Conservation (phyloP, 2,329 filamentous ascomycete genomes). For the Calonectria pseudoturangicola region DNA sequence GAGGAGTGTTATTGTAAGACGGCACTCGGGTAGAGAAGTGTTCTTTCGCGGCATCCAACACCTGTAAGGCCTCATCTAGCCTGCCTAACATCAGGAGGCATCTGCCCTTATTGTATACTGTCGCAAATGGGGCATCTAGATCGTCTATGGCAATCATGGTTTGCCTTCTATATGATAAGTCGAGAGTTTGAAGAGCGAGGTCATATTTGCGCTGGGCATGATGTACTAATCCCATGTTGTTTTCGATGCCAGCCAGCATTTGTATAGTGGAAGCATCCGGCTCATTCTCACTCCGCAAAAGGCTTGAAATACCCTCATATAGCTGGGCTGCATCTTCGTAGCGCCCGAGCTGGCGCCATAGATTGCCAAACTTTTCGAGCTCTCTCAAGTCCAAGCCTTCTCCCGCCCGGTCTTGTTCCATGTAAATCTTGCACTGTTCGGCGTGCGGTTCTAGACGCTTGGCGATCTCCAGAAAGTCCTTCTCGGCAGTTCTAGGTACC, state of each 20-base stretch:
- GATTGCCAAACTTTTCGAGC: constrained; percentile 23
- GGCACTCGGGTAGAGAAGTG: constrained; percentile 2
- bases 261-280: constrained; percentile 9
- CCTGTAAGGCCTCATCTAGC: neutral
- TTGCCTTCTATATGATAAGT: neutral
- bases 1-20: neutral
- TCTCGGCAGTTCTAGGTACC: constrained; percentile 15
- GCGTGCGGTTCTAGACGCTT: constrained; percentile 18
- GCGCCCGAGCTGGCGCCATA: constrained; percentile 23
- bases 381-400: constrained; percentile 14
- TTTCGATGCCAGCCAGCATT: constrained; percentile 27
- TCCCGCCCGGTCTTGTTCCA: constrained; percentile 19
- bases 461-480: constrained; percentile 3
- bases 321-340: constrained; percentile 23
- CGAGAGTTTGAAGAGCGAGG: neutral
- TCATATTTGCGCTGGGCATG: constrained; percentile 21
- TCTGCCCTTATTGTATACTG: constrained; percentile 18
- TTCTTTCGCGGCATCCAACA: neutral
- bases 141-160: neutral
- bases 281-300: neutral
- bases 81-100: constrained; percentile 2
- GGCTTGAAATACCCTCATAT: constrained; percentile 5
- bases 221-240: constrained; percentile 19
- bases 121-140: neutral
- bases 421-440: constrained; percentile 28